phyloP scores from a whole-genome alignment of 2,329 filamentous ascomycete genomes.

The Tolypocladium amazonense region DNA sequence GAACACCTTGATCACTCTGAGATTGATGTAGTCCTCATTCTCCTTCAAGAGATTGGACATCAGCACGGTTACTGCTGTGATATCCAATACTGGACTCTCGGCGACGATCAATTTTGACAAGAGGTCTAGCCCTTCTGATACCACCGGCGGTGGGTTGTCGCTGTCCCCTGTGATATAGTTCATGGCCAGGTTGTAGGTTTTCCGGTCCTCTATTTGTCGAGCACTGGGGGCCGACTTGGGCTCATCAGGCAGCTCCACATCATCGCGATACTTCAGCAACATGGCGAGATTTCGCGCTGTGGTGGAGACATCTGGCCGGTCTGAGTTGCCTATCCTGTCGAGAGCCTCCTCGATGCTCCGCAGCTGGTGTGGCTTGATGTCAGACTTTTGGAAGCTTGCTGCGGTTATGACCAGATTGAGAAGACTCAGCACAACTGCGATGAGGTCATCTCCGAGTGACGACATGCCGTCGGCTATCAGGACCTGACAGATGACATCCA shows the following conservation, averaged over 20 bases:
- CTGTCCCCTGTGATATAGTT: conserved; percentile 47
- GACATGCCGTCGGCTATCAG: conserved; percentile 35
- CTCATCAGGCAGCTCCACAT: conserved; percentile 35
- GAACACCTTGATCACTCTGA: conserved; percentile 56
- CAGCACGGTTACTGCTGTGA: conserved; percentile 53
- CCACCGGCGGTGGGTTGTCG: conserved; percentile 56
- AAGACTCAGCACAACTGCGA: conserved; percentile 46
- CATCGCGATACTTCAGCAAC: conserved; percentile 44
- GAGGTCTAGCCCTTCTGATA: conserved; percentile 53
- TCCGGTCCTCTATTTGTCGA: conserved; percentile 47
- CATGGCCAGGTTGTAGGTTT: conserved; percentile 51
- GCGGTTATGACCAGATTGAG: conserved; percentile 50
- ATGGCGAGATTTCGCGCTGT: conserved; percentile 47
- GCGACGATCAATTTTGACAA: conserved; percentile 45
- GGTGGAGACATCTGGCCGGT: conserved; percentile 30
- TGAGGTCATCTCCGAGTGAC: conserved; percentile 33
- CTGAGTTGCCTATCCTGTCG: conserved; percentile 25
- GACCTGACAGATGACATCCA: conserved; percentile 53
- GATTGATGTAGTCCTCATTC: conserved; percentile 60
- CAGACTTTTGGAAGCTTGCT: conserved; percentile 41
- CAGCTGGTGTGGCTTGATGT: conserved; percentile 30
- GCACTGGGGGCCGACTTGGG: conserved; percentile 27
- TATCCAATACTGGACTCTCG: conserved; percentile 49
- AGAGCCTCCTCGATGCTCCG: conserved; percentile 38
- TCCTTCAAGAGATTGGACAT: conserved; percentile 55